Conservation (phyloP, 495 filamentous ascomycete genomes). For the Beverwykella pulmonaria region DNA sequence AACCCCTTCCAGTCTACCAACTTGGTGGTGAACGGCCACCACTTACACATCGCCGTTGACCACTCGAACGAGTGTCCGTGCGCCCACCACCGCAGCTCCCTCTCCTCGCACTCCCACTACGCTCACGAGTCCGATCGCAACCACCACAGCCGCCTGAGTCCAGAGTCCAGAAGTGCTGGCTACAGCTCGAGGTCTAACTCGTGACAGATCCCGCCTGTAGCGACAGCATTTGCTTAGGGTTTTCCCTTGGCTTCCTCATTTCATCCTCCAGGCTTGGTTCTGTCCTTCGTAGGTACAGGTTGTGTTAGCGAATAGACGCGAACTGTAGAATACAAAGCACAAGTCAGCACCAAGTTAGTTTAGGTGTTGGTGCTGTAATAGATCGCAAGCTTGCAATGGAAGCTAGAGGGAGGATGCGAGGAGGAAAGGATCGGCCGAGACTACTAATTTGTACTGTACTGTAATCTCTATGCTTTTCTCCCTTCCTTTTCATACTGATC, state of each 20-base stretch:
- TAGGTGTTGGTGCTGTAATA: not conserved
- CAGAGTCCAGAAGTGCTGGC: constrained; percentile 23
- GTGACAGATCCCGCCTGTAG: constrained; percentile 17
- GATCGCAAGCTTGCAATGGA: not conserved
- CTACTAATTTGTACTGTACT: too few relatives aligned
- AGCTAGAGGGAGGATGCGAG: not conserved
- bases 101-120: constrained; percentile 10
- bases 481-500: too few relatives aligned
- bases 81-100: constrained; percentile 23
- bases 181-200: constrained; percentile 19
- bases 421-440: too few relatives aligned
- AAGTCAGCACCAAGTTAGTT: not conserved
- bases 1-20: constrained; percentile 14
- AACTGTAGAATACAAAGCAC: not conserved
- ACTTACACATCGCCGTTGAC: constrained; percentile 8
- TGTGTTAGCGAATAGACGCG: not conserved
- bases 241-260: constrained; percentile 30
- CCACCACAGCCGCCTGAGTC: constrained; percentile 16
- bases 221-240: constrained; percentile 17
- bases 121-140: constrained; percentile 5
- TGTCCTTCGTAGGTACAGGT: constrained; percentile 18
- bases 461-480: too few relatives aligned
- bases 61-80: constrained; percentile 23
- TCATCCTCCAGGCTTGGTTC: constrained; percentile 29
- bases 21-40: constrained; percentile 18